These are phyloP conservation scores for Leishmania arabica DNA, from an alignment of 208 protist genomes.

Conservation along the genomic window DNA sequence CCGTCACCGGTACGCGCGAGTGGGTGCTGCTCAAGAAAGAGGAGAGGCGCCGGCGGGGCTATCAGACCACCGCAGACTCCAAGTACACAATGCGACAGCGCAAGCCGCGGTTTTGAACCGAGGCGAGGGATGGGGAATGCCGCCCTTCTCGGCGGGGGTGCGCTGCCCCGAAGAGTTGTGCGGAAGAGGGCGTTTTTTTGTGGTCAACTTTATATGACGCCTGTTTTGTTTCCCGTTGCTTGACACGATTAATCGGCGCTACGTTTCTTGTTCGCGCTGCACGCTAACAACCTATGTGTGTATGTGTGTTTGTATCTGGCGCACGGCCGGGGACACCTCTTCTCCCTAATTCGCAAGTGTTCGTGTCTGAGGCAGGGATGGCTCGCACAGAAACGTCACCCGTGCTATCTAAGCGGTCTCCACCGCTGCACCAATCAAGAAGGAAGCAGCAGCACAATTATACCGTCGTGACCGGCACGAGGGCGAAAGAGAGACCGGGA, in stretches of 20 bases:
- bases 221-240: not conserved
- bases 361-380: not conserved
- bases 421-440: not conserved
- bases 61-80: conserved; percentile 87
- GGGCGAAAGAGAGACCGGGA: not conserved
- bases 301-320: not conserved
- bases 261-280: not conserved
- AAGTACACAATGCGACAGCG: conserved; percentile 98
- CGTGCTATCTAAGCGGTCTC: not conserved
- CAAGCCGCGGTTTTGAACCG: conserved; percentile 80
- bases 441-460: not conserved
- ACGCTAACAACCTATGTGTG: not conserved
- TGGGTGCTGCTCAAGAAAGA: conserved; percentile 98
- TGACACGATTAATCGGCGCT: not conserved
- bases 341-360: not conserved
- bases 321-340: too few species aligned
- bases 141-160: not conserved
- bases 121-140: not conserved
- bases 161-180: not conserved
- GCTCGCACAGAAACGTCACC: not conserved
- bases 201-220: not conserved
- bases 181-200: not conserved
- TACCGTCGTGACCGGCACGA: not conserved
- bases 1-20: conserved; percentile 82
- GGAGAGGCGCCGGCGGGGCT: conserved; percentile 92